Evolutionary conservation across 2,329 filamentous ascomycete species (phyloP).

Genomic region (Camillea tinctor): DNA sequence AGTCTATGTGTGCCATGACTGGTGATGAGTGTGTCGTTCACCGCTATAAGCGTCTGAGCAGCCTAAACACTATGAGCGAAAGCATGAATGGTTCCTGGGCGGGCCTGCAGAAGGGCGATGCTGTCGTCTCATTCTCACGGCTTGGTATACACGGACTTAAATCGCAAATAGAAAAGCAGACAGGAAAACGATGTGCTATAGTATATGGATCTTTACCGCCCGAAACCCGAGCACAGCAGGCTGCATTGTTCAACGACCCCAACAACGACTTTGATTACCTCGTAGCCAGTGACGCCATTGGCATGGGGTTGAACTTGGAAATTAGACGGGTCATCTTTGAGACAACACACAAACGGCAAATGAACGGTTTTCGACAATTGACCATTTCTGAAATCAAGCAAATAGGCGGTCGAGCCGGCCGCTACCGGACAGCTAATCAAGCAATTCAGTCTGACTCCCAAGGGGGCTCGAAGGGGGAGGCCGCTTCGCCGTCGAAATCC

Average conservation of each 20-base stretch:
- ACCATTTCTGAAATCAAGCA: constrained; percentile 83
- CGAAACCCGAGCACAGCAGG: constrained; percentile 89
- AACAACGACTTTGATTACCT: constrained; percentile 94
- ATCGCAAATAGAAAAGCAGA: constrained; percentile 69
- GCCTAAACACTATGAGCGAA: constrained; percentile 62
- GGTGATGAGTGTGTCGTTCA: constrained; percentile 84
- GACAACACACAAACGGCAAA: constrained; percentile 70
- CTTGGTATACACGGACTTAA: constrained; percentile 80
- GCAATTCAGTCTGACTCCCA: constrained; percentile 34
- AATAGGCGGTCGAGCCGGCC: constrained; percentile 88
- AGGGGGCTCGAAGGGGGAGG: constrained; percentile 4
- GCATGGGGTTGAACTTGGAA: constrained; percentile 93
- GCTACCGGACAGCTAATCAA: constrained; percentile 72
- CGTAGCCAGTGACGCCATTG: constrained; percentile 92
- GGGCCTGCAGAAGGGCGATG: constrained; percentile 82
- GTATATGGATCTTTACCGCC: constrained; percentile 91
- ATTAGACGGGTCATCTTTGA: constrained; percentile 92
- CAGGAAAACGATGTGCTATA: constrained; percentile 80
- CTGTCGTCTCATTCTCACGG: constrained; percentile 83
- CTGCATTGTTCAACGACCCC: constrained; percentile 89
- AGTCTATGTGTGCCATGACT: constrained; percentile 71
- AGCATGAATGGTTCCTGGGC: constrained; percentile 64
- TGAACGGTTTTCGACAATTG: constrained; percentile 55
- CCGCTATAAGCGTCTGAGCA: constrained; percentile 79
- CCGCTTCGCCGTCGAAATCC: constrained; percentile 16